These are phyloP conservation scores for Scutellaria galericulata DNA, from an alignment of 257 asterid genomes.

Conservation along the genomic window DNA sequence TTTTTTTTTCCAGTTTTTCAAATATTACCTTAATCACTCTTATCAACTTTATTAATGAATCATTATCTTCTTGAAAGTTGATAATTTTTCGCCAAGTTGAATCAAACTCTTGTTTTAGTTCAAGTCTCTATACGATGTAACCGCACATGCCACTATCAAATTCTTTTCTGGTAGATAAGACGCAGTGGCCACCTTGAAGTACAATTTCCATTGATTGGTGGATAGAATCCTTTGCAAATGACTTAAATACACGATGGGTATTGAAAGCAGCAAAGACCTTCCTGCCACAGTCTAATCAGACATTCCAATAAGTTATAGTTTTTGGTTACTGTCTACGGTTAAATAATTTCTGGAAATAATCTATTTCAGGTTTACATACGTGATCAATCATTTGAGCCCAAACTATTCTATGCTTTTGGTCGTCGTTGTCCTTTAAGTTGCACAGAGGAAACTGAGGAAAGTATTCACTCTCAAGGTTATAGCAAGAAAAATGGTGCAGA, in stretches of 20 bases:
- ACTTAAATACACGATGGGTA: no score
- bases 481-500: slow-evolving; percentile 41
- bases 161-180: no score
- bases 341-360: slow-evolving; percentile 16
- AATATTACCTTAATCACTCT: no score
- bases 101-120: not conserved
- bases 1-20: no score
- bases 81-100: not conserved
- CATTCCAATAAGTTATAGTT: not conserved
- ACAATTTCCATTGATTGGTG: no score
- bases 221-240: no score
- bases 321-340: slow-evolving; percentile 28
- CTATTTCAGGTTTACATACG: slow-evolving; percentile 81
- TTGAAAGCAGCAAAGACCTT: no score
- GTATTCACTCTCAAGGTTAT: slow-evolving; percentile 53
- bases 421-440: slow-evolving; percentile 78
- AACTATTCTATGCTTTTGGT: slow-evolving; percentile 70
- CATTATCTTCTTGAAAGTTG: not conserved
- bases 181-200: no score
- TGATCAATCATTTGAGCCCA: slow-evolving; percentile 80
- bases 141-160: no score
- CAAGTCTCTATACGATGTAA: not conserved
- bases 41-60: not conserved
- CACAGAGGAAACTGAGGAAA: slow-evolving; percentile 57
- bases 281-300: no score